Conservation (phyloP, 1,284 basidiomycete genomes). For the Somion occarium region DNA sequence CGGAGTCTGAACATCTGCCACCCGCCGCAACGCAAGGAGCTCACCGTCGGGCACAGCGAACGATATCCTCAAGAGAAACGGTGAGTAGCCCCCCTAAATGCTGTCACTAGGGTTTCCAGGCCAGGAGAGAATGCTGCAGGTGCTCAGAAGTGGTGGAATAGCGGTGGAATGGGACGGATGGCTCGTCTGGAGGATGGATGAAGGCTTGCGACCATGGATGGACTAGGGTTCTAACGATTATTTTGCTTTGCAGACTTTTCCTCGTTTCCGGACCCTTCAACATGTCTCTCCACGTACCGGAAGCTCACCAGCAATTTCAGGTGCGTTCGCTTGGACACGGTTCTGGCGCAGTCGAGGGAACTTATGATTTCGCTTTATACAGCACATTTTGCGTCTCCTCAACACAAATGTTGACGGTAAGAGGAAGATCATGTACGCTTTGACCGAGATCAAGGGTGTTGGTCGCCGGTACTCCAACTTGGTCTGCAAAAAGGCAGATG, state of each 20-base stretch:
- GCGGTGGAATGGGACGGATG: constrained; percentile 16
- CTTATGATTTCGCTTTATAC: constrained; percentile 2
- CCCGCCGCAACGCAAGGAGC: not conserved
- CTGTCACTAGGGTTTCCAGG: not conserved
- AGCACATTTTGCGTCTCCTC: constrained; percentile 98
- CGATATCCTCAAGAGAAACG: constrained; percentile 12
- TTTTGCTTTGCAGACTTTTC: not conserved
- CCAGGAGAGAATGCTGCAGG: not conserved
- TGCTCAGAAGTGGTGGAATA: constrained; percentile 2
- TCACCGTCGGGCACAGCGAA: constrained; percentile 3
- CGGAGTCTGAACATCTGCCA: not conserved
- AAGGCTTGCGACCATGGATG: not conserved
- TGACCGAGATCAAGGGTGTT: constrained; percentile 99
- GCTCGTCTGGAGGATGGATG: constrained; percentile 8
- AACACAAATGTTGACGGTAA: constrained; percentile 99
- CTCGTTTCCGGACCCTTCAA: constrained; percentile 14
- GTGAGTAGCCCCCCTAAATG: constrained; percentile 3
- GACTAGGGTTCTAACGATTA: not conserved
- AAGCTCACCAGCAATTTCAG: constrained; percentile 92
- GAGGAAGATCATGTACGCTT: constrained; percentile 96
- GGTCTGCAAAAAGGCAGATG: constrained; percentile 99
- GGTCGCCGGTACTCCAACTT: constrained; percentile 98
- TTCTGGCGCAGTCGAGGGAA: constrained; percentile 9
- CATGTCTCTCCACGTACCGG: constrained; percentile 94
- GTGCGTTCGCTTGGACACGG: too few species aligned